Percentiles rank a stretch among this genome's conserved stretches.
Evolutionary conservation across 805 yeast genomes (phyloP).

Genomic region (Saccharomyces mikatae): DNA sequence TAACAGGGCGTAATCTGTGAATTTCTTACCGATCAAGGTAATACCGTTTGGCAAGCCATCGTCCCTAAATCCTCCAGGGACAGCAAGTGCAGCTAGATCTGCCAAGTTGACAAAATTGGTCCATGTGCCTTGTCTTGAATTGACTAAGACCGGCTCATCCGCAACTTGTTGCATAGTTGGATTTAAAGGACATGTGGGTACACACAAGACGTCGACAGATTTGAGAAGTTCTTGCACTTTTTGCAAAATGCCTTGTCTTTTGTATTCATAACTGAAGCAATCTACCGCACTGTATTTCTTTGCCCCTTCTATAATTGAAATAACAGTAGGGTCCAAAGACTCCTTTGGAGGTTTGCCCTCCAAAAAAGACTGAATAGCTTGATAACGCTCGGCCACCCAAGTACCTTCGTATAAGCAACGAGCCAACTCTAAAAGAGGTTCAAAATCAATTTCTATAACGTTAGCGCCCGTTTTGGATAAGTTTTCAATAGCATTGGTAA

Average conservation of each 20-base stretch:
- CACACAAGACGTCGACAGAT: conserved; percentile 66
- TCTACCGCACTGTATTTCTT: conserved; percentile 73
- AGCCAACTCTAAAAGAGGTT: conserved; percentile 73
- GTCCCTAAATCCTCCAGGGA: conserved; percentile 81
- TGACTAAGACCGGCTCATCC: conserved; percentile 70
- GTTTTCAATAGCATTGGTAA: conserved; percentile 49
- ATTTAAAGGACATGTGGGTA: conserved; percentile 91
- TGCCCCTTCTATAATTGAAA: conserved; percentile 68
- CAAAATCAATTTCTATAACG: conserved; percentile 58
- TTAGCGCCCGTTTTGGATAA: conserved; percentile 49
- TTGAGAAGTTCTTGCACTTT: conserved; percentile 46
- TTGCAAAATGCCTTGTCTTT: conserved; percentile 72
- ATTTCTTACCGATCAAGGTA: conserved; percentile 72
- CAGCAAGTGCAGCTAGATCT: conserved; percentile 82
- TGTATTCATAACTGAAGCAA: conserved; percentile 77
- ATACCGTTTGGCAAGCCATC: conserved; percentile 91
- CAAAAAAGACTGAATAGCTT: conserved; percentile 69
- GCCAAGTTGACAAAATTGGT: conserved; percentile 94
- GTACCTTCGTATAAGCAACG: conserved; percentile 90
- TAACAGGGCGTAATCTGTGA: conserved; percentile 81
- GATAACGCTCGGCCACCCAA: conserved; percentile 96
- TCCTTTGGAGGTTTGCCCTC: conserved; percentile 60
- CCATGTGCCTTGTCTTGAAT: conserved; percentile 95
- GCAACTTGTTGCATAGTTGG: conserved; percentile 71
- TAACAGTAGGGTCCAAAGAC: conserved; percentile 78